Evolutionary conservation across 345 rosid genomes (phyloP).

Genomic region (Populus davidiana): DNA sequence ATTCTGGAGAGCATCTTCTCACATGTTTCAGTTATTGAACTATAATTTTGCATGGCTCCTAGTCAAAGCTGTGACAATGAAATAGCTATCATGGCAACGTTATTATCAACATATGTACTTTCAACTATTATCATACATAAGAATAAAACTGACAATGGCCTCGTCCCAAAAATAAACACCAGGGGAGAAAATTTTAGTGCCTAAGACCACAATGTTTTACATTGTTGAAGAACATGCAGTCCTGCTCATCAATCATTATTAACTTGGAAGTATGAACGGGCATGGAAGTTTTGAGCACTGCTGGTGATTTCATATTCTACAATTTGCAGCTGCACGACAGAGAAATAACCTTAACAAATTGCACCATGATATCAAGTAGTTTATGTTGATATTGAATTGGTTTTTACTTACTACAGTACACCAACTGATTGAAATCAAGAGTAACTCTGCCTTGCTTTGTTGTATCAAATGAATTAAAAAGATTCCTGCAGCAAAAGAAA

Average conservation of each 20-base stretch:
- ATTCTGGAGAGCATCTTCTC: neutral
- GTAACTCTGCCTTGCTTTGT: slow-evolving; percentile 66
- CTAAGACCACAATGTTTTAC: neutral
- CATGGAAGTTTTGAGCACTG: neutral
- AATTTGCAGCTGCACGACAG: slow-evolving; percentile 52
- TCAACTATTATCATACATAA: neutral
- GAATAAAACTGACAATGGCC: neutral
- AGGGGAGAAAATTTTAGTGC: neutral
- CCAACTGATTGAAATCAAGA: slow-evolving; percentile 65
- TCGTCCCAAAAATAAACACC: neutral
- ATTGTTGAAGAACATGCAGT: neutral
- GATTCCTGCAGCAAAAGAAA: slow-evolving; percentile 41
- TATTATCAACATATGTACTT: neutral
- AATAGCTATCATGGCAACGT: neutral
- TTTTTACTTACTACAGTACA: slow-evolving; percentile 57
- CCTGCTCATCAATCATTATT: neutral
- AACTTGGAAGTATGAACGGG: neutral
- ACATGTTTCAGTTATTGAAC: neutral
- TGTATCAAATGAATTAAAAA: slow-evolving; percentile 64
- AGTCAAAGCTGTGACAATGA: neutral
- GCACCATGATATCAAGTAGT: neutral
- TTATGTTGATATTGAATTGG: neutral
- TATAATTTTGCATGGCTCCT: neutral
- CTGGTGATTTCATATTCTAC: slow-evolving; percentile 48
- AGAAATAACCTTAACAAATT: neutral